A percentile compares a stretch with the other conserved stretches of the same genome.
Conservation (phyloP, 164 flowering plant species). For the Vitis rupestris region DNA sequence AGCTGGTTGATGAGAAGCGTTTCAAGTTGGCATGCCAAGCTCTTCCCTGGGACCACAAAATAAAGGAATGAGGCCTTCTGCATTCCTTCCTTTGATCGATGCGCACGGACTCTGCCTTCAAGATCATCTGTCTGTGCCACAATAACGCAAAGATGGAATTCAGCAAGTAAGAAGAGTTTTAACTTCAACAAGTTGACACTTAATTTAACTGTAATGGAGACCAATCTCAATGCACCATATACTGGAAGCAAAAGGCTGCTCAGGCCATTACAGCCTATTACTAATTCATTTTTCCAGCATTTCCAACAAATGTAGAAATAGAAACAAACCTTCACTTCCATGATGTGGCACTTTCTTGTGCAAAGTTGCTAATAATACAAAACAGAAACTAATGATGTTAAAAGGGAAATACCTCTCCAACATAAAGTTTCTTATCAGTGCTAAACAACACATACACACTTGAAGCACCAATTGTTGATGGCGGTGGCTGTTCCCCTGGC, state of each 20-base stretch:
- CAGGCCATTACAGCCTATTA: not conserved
- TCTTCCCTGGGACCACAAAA: constrained; percentile 78
- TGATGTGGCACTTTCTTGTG: not conserved
- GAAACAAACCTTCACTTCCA: not conserved
- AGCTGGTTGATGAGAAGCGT: constrained; percentile 92
- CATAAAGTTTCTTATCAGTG: constrained; percentile 75
- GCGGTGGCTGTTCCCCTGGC: constrained; percentile 86
- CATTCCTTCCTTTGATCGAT: constrained; percentile 79
- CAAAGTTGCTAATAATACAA: not conserved
- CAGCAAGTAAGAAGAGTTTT: not conserved
- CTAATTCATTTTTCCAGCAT: too few relatives aligned
- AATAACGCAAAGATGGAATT: not conserved
- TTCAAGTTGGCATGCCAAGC: constrained; percentile 86
- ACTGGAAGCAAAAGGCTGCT: not conserved
- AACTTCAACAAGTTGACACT: not conserved
- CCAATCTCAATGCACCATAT: not conserved
- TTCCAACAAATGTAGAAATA: not conserved
- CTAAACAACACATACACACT: constrained; percentile 76
- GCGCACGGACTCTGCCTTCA: constrained; percentile 73
- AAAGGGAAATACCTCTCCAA: constrained; percentile 70
- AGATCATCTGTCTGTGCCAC: constrained; percentile 83
- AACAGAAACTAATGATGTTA: not conserved
- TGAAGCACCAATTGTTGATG: constrained; percentile 84
- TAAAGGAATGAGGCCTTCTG: constrained; percentile 62
- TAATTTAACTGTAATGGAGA: not conserved